Conservation (phyloP, 306 rosid genomes). For the Acmispon strigosus region DNA sequence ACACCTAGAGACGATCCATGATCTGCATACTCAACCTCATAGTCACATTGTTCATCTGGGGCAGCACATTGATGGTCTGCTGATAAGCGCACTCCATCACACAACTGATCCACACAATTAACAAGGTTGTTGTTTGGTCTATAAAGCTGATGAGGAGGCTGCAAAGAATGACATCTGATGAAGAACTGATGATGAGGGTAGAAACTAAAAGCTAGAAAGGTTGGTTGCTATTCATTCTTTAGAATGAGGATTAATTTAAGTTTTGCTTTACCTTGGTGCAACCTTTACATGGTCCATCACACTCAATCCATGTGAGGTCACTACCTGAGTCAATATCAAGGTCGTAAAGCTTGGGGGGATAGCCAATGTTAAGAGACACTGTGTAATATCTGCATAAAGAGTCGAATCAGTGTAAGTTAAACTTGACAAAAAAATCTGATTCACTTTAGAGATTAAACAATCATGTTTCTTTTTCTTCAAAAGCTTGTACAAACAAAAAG, state of each 20-base stretch:
- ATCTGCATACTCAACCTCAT: slow-evolving; percentile 82
- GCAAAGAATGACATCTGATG: slow-evolving; percentile 3
- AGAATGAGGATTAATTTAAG: neutral
- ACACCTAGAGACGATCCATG: slow-evolving; percentile 83
- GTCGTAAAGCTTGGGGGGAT: slow-evolving; percentile 63
- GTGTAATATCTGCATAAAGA: slow-evolving; percentile 54
- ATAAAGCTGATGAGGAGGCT: slow-evolving; percentile 62
- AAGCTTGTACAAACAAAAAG: neutral
- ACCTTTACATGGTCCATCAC: slow-evolving; percentile 90
- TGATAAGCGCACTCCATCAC: slow-evolving; percentile 34
- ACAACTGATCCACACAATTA: slow-evolving; percentile 50
- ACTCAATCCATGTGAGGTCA: slow-evolving; percentile 96
- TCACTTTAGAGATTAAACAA: slow-evolving; percentile 4
- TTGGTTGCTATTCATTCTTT: neutral
- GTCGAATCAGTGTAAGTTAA: slow-evolving; percentile 4
- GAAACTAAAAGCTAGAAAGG: neutral
- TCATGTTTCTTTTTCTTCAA: neutral
- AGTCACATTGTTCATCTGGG: slow-evolving; percentile 77
- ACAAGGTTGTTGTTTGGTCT: slow-evolving; percentile 57
- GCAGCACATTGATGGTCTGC: slow-evolving; percentile 29
- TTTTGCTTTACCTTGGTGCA: slow-evolving; percentile 57
- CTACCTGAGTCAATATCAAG: slow-evolving; percentile 89
- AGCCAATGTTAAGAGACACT: slow-evolving; percentile 53
- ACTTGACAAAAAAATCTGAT: neutral
- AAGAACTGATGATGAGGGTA: neutral